A percentile compares a stretch with the other conserved stretches of the same genome.
phyloP scores from a whole-genome alignment of 2,329 filamentous ascomycete genomes.

The Coleophoma cylindrospora region DNA sequence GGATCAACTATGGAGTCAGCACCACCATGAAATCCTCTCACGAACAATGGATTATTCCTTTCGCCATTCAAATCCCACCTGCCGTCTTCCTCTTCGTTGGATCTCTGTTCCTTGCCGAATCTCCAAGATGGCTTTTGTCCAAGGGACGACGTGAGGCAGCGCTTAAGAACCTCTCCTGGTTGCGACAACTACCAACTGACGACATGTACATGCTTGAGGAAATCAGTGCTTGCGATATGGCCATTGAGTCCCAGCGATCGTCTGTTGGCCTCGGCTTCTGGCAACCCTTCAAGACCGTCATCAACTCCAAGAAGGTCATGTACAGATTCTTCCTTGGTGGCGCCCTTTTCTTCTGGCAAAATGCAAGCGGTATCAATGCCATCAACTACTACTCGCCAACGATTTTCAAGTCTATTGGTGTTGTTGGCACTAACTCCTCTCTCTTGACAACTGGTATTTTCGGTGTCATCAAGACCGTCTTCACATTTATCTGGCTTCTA shows the following conservation, averaged over 20 bases:
- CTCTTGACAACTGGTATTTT: constrained; percentile 71
- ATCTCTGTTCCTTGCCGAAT: constrained; percentile 55
- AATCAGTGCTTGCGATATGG: constrained; percentile 63
- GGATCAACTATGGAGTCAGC: constrained; percentile 57
- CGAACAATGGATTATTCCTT: constrained; percentile 60
- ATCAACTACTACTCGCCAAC: constrained; percentile 73
- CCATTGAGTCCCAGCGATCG: constrained; percentile 58
- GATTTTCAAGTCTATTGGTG: constrained; percentile 59
- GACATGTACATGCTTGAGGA: constrained; percentile 70
- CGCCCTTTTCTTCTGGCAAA: constrained; percentile 76
- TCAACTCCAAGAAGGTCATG: constrained; percentile 51
- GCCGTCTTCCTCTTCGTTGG: constrained; percentile 56
- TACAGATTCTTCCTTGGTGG: constrained; percentile 71
- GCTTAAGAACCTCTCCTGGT: constrained; percentile 56
- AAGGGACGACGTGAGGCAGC: constrained; percentile 57
- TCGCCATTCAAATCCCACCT: constrained; percentile 60
- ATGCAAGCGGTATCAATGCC: constrained; percentile 71
- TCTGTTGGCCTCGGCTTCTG: constrained; percentile 69
- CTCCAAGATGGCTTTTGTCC: constrained; percentile 64
- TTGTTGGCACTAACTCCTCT: constrained; percentile 48
- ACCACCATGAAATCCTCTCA: constrained; percentile 38
- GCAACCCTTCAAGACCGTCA: constrained; percentile 59
- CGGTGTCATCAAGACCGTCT: constrained; percentile 67
- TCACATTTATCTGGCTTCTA: constrained; percentile 66
- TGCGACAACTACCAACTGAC: constrained; percentile 50